Evolutionary conservation across 2,329 filamentous ascomycete genomes (phyloP), one percentile per base, ranked within the genome.

Genomic region (Bipolaris gigantea): DNA sequence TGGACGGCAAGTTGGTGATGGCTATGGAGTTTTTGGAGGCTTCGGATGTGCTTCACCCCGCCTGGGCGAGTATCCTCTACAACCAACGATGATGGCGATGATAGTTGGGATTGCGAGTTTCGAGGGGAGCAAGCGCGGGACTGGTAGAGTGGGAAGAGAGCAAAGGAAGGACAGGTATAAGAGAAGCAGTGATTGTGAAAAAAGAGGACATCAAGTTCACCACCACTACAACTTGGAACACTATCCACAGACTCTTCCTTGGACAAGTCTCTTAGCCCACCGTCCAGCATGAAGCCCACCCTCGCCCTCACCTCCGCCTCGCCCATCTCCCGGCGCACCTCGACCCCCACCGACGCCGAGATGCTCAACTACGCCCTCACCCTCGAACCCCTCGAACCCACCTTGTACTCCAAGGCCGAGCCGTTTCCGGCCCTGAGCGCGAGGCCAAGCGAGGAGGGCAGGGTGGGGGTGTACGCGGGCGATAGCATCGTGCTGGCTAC

Each of bases 371-470:
- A 77, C 54, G 76, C 76, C 5, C 63, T 78, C 25, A 77, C 76
- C 5, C 75, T 78, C 2, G 76, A 79, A 66, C 74, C 78, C 61
- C 69, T 77, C 11, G 86, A 89, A 73, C 76, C 83, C 56, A 78
- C 77, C 50, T 89, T 89, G n/a, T n/a, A n/a, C 75, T 89, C 89
- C 74, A 74, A 76, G 34, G 68, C 86, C 44, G 85, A 80, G 73
- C 81, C 83, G 0, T 87, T 87, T 74, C 83, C 84, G 5, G 57
- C 67, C 11, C 74, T 87, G 3, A 55, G 60, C 7, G 60, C 61
- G 2, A 53, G 54, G 18, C 58, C 57, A 19, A 52, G 43, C 10
- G 61, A 63, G 21, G 60, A 63, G 25, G 46, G 15, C 7, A 49
- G 34, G 30, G 38, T 48, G 49, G 35, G 54, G 25, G 59, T 67